Evolutionary conservation across 2,329 filamentous ascomycete species (phyloP).

Genomic region (Mariannaea sp.): DNA sequence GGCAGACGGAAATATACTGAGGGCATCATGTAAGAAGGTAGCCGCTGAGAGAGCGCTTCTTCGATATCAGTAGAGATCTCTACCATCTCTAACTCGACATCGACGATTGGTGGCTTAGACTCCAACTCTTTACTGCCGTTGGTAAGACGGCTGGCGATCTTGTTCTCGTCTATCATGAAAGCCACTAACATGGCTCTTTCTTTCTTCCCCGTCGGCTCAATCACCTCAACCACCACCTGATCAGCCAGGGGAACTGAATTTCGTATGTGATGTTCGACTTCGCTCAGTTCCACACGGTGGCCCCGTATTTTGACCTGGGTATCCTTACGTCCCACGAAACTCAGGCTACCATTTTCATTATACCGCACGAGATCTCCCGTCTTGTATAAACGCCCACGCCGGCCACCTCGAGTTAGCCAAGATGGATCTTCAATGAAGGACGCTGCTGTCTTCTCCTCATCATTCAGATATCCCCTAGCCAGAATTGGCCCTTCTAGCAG

Average conservation of each 20-base stretch:
- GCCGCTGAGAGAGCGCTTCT: no score
- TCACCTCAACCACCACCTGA: not conserved
- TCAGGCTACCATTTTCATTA: conserved; percentile 45
- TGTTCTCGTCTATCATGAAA: not conserved
- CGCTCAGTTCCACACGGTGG: conserved; percentile 50
- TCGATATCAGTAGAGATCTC: no score
- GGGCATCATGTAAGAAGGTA: no score
- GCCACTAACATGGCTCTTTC: not conserved
- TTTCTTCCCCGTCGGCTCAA: not conserved
- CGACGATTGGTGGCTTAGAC: no score
- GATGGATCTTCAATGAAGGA: conserved; percentile 1
- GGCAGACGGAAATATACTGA: no score
- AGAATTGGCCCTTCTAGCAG: conserved; percentile 28
- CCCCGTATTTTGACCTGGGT: conserved; percentile 64
- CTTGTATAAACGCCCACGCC: conserved; percentile 41
- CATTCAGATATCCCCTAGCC: conserved; percentile 17
- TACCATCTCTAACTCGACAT: no score
- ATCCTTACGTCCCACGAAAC: conserved; percentile 58
- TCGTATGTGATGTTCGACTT: conserved; percentile 11
- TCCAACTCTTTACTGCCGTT: not conserved
- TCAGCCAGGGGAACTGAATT: not conserved
- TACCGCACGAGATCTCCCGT: conserved; percentile 54
- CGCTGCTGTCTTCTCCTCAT: conserved; percentile 3
- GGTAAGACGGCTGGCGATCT: not conserved
- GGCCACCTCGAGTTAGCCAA: conserved; percentile 39